Base-by-base conservation (phyloP, 768 basidiomycete genomes). In the Fistulinella prunicolor region DNA sequence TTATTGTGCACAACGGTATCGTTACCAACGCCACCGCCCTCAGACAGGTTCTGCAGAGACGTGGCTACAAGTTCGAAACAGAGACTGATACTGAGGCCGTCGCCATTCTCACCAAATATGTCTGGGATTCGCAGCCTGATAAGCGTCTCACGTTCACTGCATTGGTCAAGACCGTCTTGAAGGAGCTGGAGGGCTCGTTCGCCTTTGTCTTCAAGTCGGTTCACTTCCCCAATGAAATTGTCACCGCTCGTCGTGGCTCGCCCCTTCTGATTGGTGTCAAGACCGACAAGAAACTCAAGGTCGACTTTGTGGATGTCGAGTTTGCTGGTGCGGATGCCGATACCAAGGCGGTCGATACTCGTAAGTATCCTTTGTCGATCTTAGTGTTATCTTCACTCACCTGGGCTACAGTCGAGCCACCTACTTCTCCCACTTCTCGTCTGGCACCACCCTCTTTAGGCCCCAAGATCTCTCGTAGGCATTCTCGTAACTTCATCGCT, bases 201-300 rank as follows among this genome's bases (percentile, higher is more conserved):
- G 96, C 96, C 16, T 95, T 99, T 70, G 94, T 97, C 58, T 97
- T 99, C 88, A 98, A 96, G 75, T 96, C 94, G 6, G 70, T 68
- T 28, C 94, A 98, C 74, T 99, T 83, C 78, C 96, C 96, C 36
- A 89, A 95, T 57, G 90, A 98, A 68, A 82, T 94, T 55, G 94
- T 98, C 53, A 89, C 90, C 42, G 93, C 94, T 49, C 93, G 94
- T 59, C 89, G 96, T 62, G 96, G 96, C 58, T 97, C 95, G 13
- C 96, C 96, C 23, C 82, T 99, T 24, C 72, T 98, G 49, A 83
- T 99, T 62, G 96, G 96, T 73, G 95, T 99, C 65, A 98, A 98
- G 85, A 98, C 96, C 16, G 95, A 99, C 67, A 94, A 96, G 80
- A 98, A 98, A 72, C 81, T 99, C 62, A 99, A 99, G 77, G 95